These are phyloP conservation scores for Pleurotus sapidus DNA, from an alignment of 768 basidiomycete genomes.

Conservation along the genomic window DNA sequence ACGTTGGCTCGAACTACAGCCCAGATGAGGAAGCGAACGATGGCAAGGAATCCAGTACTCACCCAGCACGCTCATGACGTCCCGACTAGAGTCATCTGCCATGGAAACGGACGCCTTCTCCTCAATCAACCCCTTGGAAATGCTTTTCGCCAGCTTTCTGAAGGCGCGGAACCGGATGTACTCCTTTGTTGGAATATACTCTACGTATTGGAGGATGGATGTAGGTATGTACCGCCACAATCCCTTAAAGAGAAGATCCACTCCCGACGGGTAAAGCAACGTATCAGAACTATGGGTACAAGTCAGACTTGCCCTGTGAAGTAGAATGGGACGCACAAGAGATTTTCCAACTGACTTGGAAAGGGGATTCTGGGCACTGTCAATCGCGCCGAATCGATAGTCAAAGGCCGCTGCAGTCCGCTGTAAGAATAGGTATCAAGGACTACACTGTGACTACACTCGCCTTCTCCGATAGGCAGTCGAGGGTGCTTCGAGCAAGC, in stretches of 20 bases:
- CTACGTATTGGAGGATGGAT: background rate
- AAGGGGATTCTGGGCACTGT: constrained; percentile 19
- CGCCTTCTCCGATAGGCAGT: constrained; percentile 37
- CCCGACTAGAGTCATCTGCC: constrained; percentile 14
- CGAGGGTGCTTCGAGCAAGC: constrained; percentile 31
- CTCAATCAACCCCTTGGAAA: background rate
- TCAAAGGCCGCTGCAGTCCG: constrained; percentile 32
- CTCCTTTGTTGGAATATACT: constrained; percentile 5
- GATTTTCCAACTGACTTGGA: constrained; percentile 15
- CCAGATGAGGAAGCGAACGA: background rate
- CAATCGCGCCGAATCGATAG: constrained; percentile 26
- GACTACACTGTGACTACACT: background rate
- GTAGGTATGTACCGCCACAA: constrained; percentile 4
- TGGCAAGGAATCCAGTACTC: background rate
- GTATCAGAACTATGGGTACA: constrained; percentile 12
- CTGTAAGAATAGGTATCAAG: background rate
- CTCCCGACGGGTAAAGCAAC: background rate
- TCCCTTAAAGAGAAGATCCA: constrained; percentile 15
- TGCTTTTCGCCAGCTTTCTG: background rate
- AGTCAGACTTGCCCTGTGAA: constrained; percentile 20
- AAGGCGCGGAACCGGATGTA: background rate
- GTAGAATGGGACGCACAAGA: constrained; percentile 14
- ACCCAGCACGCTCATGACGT: constrained; percentile 36
- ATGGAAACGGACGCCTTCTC: background rate
- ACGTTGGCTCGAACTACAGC: constrained; percentile 16